Evolutionary conservation across 2,329 filamentous ascomycete genomes (phyloP), one percentile per base, ranked within the genome.

Genomic region (Fusarium algeriense): DNA sequence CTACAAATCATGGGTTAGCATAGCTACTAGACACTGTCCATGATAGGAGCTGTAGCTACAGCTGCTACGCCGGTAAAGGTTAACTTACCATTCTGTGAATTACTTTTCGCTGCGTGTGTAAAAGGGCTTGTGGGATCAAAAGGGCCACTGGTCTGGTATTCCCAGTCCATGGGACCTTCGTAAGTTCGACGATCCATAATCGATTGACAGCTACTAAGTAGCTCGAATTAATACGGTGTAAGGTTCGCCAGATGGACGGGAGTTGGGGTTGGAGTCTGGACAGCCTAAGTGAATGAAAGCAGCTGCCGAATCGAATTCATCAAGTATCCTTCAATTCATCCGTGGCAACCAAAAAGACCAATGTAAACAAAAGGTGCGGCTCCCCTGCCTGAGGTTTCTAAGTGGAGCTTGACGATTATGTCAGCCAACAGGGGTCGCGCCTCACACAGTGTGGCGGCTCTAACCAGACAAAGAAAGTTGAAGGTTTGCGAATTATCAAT

Each of bases 111-210:
- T 40, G 86, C 83, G 69, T 89, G 87, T 23, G 86, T 83, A 78
- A 91, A 91, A 4, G 89, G 89, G 70, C 89, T 90, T 13, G 87
- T 88, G 20, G 85, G 85, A 79, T 91, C 89, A 66, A 89, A 79
- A 20, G 88, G 88, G 3, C 85, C 88, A 50, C 82, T 79, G 67
- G 83, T 84, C 73, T 90, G 85, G 78, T 89, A 91, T 77, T 91
- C 88, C 87, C 88, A 91, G 74, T 91, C 89, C 89, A 91, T 91
- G 69, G 83, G 88, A 67, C 87, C 83, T 79, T 91, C 89, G 70
- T 83, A 86, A 4, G 86, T 88, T 74, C 89, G 83, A 71, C 84
- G 83, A 58, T 88, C 84, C 84, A 88, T 89, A 73, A 58, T 70
- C 60, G 55, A 44, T 55, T 54, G 28, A 55, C 30, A 61, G 57